Evolutionary conservation across 257 asterid species (phyloP), one percentile per base, ranked within the genome.

Genomic region (Solanum bukasovii): DNA sequence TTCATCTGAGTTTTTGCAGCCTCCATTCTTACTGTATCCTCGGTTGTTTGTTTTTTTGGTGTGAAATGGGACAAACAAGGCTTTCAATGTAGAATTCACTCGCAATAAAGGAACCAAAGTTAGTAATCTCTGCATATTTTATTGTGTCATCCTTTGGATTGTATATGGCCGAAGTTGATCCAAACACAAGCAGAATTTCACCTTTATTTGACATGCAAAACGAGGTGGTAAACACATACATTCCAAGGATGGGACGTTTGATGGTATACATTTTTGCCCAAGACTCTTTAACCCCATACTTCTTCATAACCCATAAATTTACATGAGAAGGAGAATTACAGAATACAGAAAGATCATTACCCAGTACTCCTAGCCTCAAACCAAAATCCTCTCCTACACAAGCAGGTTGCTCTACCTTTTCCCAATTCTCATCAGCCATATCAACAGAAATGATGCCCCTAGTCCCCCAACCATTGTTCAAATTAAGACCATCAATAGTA

Each of bases 231-330:
- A 46, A 14, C 56, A 13, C 20, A 46, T 46, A 46, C 18, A 13
- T 46, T 13, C 56, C 56, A 46, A 14, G 56, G 56, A 46, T 46
- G 56, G 56, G 56, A 46, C 56, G 56, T 46, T 13, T 46, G 56
- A 46, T 46, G 56, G 56, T 13, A 46, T 46, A 46, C 56, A 46
- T 46, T 46, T 46, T 46, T 13, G 56, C 56, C 56, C 56, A 46
- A 46, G 56, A 46, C 20, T 46, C 20, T 46, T 46, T 46, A 46
- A 46, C 56, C 56, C 56, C 56, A 46, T 46, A 13, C 56, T 44
- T 44, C 88, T 91, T 88, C 93, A 92, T 89, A 59, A 88, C 74
- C 98, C 98, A 95, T 86, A 95, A 72, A 87, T 94, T 94, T 1
- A 44, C 18, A 2, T 44, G 56, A 44, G 56, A 44, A 44, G 14